Percentiles rank a stretch among this genome's conserved stretches.
These are phyloP conservation scores for Candolleomyces efflorescens DNA, from an alignment of 768 basidiomycete species.

Conservation along the genomic window DNA sequence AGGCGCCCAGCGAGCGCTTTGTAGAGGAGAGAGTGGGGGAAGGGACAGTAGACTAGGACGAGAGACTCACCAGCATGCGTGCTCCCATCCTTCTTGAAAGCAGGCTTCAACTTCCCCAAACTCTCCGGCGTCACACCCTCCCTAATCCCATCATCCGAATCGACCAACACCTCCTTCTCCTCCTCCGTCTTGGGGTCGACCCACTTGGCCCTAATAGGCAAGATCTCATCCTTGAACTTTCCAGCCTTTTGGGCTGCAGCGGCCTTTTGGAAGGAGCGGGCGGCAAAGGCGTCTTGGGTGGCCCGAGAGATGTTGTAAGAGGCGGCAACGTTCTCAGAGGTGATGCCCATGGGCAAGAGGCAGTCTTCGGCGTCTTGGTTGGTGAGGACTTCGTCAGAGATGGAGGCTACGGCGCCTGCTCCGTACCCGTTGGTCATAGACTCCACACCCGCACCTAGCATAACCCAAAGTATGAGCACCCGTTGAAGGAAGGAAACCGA, in stretches of 20 bases:
- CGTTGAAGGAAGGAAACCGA: background rate
- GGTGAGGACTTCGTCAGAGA: slow-evolving; percentile 60
- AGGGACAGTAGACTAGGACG: background rate
- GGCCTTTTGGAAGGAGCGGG: slow-evolving; percentile 81
- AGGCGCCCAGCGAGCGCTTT: too few relatives aligned
- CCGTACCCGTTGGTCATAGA: slow-evolving; percentile 84
- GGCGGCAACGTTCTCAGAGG: slow-evolving; percentile 87
- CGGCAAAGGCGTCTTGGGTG: slow-evolving; percentile 83
- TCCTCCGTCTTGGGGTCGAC: slow-evolving; percentile 73
- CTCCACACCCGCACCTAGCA: slow-evolving; percentile 73
- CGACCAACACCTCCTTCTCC: slow-evolving; percentile 63
- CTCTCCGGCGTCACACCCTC: slow-evolving; percentile 79
- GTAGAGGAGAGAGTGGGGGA: background rate
- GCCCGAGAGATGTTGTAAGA: slow-evolving; percentile 72
- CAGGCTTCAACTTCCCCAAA: slow-evolving; percentile 79
- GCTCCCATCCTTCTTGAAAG: slow-evolving; percentile 69
- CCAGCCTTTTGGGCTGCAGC: slow-evolving; percentile 76
- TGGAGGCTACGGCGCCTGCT: slow-evolving; percentile 47
- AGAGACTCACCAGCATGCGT: slow-evolving; percentile 70
- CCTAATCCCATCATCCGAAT: slow-evolving; percentile 81
- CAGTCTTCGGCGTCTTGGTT: slow-evolving; percentile 76
- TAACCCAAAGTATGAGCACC: slow-evolving; percentile 6
- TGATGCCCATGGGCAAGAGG: slow-evolving; percentile 87
- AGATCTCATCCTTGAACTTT: slow-evolving; percentile 79
- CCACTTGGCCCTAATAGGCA: slow-evolving; percentile 69